These are phyloP conservation scores for Meyerozyma carpophila DNA, from an alignment of 1,139 yeast genomes.

Conservation along the genomic window DNA sequence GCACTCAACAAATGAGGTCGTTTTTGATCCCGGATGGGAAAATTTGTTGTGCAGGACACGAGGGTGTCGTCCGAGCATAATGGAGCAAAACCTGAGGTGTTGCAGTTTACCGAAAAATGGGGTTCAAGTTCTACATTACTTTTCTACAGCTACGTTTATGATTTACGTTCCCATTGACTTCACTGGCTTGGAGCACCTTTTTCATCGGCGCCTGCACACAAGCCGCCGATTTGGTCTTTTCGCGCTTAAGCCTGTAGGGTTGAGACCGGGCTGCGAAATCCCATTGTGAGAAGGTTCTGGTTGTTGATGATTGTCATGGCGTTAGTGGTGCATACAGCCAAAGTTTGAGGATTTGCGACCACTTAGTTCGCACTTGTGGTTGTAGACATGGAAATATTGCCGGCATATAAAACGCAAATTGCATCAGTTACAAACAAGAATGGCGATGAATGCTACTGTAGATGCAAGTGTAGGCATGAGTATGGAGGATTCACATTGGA, in stretches of 20 bases:
- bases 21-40: not conserved
- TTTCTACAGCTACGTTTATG: not conserved
- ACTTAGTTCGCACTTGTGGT: no score
- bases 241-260: not conserved
- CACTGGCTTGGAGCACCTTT: not conserved
- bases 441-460: no score
- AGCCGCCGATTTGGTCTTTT: not conserved
- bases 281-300: not conserved
- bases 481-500: no score
- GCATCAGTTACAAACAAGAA: no score
- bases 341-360: no score
- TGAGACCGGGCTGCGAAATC: not conserved
- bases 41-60: slow-evolving; percentile 2
- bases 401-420: no score
- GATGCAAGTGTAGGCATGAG: no score
- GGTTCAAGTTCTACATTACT: not conserved
- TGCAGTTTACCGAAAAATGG: not conserved
- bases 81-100: not conserved
- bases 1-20: slow-evolving; percentile 1
- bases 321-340: not conserved
- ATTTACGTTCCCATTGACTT: not conserved
- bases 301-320: slow-evolving; percentile 1
- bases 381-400: no score
- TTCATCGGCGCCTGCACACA: not conserved
- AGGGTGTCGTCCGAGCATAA: slow-evolving; percentile 1